Base-by-base conservation (phyloP, 2,329 filamentous ascomycete species). In the Neonectria sp. region DNA sequence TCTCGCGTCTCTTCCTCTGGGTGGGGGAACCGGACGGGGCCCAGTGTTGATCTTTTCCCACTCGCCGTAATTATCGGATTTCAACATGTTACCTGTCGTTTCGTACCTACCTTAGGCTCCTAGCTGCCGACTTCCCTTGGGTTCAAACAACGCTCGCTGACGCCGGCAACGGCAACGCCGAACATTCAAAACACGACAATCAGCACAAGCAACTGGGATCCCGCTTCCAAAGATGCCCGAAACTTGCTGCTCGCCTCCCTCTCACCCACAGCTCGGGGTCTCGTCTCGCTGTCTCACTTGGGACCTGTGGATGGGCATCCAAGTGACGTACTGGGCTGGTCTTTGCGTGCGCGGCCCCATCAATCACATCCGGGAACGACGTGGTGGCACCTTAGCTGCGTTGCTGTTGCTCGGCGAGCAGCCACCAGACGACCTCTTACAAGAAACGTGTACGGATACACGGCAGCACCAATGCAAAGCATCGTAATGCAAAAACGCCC, bases 361-460 rank as follows among this genome's bases (percentile, higher is more conserved):
- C 51, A 65, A 46, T 55, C 43, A 49, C 63, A 65, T 33, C 37
- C 43, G 43, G 61, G 46, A 33, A 65, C 33, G 56, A 56, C 63
- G 56, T 46, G 56, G 56, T 60, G 56, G 62, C 48, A 35, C 49
- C 46, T 60, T 65, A 65, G 63, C 57, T 65, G 51, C 63, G 43
- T 35, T 45, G 52, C 17, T 33, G n/a, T 24, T 33, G 25, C n/a
- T 53, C 27, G 25, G 52, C 45, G 31, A 55, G 51, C 40, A 48
- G 62, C 62, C 55, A 64, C 55, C 62, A n/a, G 58, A 49, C 31
- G 55, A 31, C 49, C 55, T 65, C 52, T 61, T 52, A 27, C 57
- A 56, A 51, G 25, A 60, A 61, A 65, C 63, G 57, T 57, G 63
- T 60, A 27, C 63, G 63, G 63, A 56, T 60, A 56, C 45, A 35